These are phyloP conservation scores for Blastocrithidia nonstop DNA, from an alignment of 208 protist species.

Conservation along the genomic window DNA sequence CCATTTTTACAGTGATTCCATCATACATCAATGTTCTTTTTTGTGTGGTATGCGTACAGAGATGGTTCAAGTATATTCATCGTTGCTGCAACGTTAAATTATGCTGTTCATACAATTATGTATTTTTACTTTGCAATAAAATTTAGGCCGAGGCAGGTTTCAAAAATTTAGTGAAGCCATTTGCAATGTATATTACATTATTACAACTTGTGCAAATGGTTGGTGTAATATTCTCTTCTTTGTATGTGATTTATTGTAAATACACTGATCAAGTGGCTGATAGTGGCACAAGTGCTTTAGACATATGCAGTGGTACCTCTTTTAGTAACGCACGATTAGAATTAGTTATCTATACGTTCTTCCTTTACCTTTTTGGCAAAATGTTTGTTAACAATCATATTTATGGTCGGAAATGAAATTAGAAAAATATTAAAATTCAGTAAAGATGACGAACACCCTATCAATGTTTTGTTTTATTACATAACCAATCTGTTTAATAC, in stretches of 20 bases:
- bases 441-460: too few species aligned
- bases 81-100: constrained; percentile 83
- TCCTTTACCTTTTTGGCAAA: constrained; percentile 80
- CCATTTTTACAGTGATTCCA: constrained; percentile 85
- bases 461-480: too few species aligned
- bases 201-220: constrained; percentile 90
- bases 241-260: too few species aligned
- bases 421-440: too few species aligned
- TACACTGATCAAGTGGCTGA: constrained; percentile 10
- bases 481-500: too few species aligned
- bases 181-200: constrained; percentile 77
- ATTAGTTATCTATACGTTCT: constrained; percentile 79
- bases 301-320: constrained; percentile 35
- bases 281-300: constrained; percentile 9
- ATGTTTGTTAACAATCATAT: constrained; percentile 81
- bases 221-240: too few species aligned
- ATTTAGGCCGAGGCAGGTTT: constrained; percentile 31
- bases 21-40: constrained; percentile 84
- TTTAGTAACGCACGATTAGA: constrained; percentile 38
- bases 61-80: constrained; percentile 33
- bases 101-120: constrained; percentile 90
- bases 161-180: constrained; percentile 53
- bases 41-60: constrained; percentile 74
- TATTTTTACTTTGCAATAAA: constrained; percentile 92
- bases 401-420: too few species aligned